These are phyloP conservation scores for Pterulicium gracile DNA, from an alignment of 1,284 basidiomycete species.

Conservation along the genomic window DNA sequence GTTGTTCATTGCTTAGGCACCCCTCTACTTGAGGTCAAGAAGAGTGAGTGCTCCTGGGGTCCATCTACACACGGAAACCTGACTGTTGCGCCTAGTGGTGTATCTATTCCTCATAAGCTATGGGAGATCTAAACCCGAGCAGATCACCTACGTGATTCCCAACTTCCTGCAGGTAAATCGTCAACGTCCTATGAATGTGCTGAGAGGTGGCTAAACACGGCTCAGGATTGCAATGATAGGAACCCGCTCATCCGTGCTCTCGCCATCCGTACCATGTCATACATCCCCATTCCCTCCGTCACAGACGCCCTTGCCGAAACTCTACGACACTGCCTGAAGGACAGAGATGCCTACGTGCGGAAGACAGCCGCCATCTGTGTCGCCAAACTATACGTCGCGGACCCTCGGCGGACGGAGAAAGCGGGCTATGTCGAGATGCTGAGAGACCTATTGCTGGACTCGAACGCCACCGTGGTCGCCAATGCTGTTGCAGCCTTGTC, in stretches of 20 bases:
- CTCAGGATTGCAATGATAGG: slow-evolving; percentile 81
- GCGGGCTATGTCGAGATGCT: slow-evolving; percentile 80
- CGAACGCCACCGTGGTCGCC: slow-evolving; percentile 89
- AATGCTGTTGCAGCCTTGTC: slow-evolving; percentile 92
- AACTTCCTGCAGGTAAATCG: slow-evolving; percentile 72
- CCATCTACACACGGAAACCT: slow-evolving; percentile 10
- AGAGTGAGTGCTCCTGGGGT: slow-evolving; percentile 48
- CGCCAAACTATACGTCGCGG: slow-evolving; percentile 82
- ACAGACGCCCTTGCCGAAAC: slow-evolving; percentile 77
- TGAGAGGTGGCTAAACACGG: slow-evolving; percentile 7
- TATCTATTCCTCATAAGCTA: slow-evolving; percentile 92
- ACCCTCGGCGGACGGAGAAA: slow-evolving; percentile 76
- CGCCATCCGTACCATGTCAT: slow-evolving; percentile 93
- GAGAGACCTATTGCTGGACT: slow-evolving; percentile 82
- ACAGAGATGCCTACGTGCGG: slow-evolving; percentile 90
- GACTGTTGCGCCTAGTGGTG: slow-evolving; percentile 51
- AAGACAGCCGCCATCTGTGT: slow-evolving; percentile 94
- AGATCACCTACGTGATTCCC: slow-evolving; percentile 80
- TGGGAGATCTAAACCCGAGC: slow-evolving; percentile 79
- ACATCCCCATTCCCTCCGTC: slow-evolving; percentile 80
- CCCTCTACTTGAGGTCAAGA: slow-evolving; percentile 94
- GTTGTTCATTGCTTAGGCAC: slow-evolving; percentile 85
- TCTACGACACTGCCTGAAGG: slow-evolving; percentile 78
- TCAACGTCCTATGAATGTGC: slow-evolving; percentile 2
- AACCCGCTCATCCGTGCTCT: slow-evolving; percentile 89